A percentile compares a stretch with the other conserved stretches of the same genome.
Conservation (phyloP, 257 asterid genomes). For the Solanum sitiens region DNA sequence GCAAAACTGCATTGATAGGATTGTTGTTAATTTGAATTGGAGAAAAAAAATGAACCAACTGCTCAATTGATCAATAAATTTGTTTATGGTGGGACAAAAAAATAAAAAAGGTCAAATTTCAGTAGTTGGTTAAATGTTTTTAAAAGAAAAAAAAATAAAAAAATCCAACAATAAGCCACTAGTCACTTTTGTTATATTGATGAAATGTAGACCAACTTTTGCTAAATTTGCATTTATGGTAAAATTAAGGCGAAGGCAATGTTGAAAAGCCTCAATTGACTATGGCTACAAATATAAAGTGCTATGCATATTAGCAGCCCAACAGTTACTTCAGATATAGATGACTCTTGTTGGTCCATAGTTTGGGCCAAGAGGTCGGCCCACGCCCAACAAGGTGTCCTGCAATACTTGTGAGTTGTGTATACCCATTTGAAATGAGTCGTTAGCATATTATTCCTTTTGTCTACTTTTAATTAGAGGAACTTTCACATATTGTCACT, state of each 20-base stretch:
- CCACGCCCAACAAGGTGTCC: neutral
- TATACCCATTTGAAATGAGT: too few relatives aligned
- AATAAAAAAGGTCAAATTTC: neutral
- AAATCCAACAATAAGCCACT: neutral
- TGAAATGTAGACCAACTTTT: neutral
- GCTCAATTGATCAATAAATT: neutral
- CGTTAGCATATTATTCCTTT: too few relatives aligned
- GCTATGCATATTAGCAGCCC: neutral
- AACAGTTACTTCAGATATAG: neutral
- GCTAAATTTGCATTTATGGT: neutral
- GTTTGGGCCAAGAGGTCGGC: neutral
- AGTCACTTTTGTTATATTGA: neutral
- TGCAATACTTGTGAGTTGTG: too few relatives aligned
- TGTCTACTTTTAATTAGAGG: too few relatives aligned
- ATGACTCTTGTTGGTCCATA: neutral
- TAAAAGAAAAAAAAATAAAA: neutral
- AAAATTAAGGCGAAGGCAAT: neutral
- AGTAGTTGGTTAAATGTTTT: neutral
- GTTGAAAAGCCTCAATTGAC: neutral
- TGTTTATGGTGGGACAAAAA: neutral
- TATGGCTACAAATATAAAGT: neutral
- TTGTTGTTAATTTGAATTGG: neutral
- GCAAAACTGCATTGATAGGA: conserved; percentile 13
- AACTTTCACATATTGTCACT: too few relatives aligned
- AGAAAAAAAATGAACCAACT: neutral